Evolutionary conservation across 2,329 filamentous ascomycete genomes (phyloP).

Genomic region (Aspergillus vadensis): DNA sequence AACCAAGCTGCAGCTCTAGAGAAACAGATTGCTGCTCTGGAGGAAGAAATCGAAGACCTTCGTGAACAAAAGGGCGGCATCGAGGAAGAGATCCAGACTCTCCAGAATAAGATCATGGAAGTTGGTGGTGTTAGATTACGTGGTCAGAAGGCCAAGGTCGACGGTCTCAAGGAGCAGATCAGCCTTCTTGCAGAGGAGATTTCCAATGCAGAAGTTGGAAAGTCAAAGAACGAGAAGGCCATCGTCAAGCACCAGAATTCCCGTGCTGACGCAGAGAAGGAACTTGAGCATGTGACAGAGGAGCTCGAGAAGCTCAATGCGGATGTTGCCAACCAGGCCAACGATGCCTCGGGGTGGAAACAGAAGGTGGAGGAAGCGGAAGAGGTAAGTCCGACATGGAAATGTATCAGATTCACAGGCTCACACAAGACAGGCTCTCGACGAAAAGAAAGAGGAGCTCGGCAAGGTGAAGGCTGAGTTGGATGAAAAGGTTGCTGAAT

Average conservation of each 20-base stretch:
- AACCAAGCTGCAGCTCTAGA: conserved; percentile 70
- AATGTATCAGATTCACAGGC: conserved; percentile 15
- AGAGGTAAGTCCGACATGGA: conserved; percentile 47
- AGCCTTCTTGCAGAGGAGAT: conserved; percentile 76
- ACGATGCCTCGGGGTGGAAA: conserved; percentile 71
- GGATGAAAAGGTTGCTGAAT: conserved; percentile 79
- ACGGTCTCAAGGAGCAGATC: conserved; percentile 84
- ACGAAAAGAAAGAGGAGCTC: conserved; percentile 78
- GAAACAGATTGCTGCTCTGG: conserved; percentile 73
- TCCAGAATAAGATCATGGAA: conserved; percentile 98
- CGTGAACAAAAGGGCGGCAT: conserved; percentile 83
- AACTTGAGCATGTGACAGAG: conserved; percentile 68
- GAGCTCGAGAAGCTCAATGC: conserved; percentile 78
- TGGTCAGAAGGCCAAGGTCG: conserved; percentile 86
- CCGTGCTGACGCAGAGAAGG: conserved; percentile 73
- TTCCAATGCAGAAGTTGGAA: conserved; percentile 82
- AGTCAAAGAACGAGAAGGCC: conserved; percentile 92
- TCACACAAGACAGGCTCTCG: conserved; percentile 58
- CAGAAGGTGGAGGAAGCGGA: conserved; percentile 79
- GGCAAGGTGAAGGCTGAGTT: conserved; percentile 78
- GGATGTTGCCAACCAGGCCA: conserved; percentile 76
- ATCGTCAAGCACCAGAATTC: conserved; percentile 84
- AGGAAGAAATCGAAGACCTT: conserved; percentile 77
- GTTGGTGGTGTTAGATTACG: conserved; percentile 92
- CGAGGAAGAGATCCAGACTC: conserved; percentile 85